Conservation (phyloP, 345 rosid genomes). For the Eucalyptus virginea region DNA sequence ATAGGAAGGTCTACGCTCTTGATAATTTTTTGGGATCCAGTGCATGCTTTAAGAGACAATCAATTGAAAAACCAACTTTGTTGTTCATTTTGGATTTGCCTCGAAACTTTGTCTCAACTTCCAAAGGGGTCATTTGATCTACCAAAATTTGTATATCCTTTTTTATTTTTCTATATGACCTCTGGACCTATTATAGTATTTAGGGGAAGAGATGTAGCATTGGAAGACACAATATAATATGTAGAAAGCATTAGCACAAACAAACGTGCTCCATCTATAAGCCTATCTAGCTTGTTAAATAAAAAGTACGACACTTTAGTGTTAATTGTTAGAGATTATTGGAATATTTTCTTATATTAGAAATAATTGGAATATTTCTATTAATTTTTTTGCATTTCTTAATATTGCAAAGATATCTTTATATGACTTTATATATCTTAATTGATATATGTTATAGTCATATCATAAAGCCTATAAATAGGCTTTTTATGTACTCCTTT, state of each 20-base stretch:
- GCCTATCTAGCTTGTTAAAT: neutral
- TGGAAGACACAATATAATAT: neutral
- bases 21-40: neutral
- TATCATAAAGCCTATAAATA: too few relatives aligned
- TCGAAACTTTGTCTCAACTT: neutral
- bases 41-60: neutral
- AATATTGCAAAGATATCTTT: rapidly evolving
- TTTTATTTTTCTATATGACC: neutral
- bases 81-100: neutral
- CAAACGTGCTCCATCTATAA: neutral
- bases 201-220: neutral
- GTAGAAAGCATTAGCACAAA: neutral
- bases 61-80: neutral
- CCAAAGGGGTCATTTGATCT: neutral
- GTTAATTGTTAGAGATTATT: neutral
- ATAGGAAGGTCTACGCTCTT: neutral
- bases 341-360: rapidly evolving
- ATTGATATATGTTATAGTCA: too few relatives aligned
- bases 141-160: neutral
- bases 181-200: neutral
- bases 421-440: too few relatives aligned
- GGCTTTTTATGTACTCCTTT: too few relatives aligned
- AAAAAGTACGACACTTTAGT: neutral
- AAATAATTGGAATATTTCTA: too few relatives aligned
- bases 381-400: too few relatives aligned